Evolutionary conservation across 202 grass and related monocot genomes (phyloP).

Genomic region (Cymbopogon flexuosus): DNA sequence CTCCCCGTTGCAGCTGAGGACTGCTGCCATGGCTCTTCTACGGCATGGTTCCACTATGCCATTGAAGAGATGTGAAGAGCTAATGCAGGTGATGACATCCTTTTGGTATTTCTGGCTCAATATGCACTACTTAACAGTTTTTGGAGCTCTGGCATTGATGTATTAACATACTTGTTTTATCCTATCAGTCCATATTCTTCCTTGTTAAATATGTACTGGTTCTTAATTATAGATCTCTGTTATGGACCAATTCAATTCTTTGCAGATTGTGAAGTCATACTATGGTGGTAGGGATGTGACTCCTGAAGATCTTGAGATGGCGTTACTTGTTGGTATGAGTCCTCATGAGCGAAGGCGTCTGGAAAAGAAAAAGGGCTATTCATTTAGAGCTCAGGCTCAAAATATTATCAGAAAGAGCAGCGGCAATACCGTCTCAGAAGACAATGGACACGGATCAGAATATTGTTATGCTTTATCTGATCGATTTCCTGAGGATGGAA

Average conservation of each 20-base stretch:
- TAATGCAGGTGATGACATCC: conserved; percentile 55
- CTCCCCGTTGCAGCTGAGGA: conserved; percentile 80
- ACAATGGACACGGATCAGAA: conserved; percentile 32
- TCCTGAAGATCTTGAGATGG: conserved; percentile 69
- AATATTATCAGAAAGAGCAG: conserved; percentile 43
- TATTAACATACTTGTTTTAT: neutral
- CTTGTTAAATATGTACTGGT: conserved; percentile 12
- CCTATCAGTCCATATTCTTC: neutral
- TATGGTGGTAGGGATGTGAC: conserved; percentile 78
- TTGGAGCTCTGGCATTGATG: neutral
- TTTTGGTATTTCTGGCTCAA: conserved; percentile 22
- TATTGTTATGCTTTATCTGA: conserved; percentile 27
- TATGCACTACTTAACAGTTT: conserved; percentile 9
- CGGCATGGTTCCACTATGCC: conserved; percentile 89
- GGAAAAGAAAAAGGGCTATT: conserved; percentile 76
- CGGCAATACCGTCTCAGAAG: conserved; percentile 24
- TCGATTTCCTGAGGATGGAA: conserved; percentile 22
- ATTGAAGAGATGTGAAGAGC: conserved; percentile 54
- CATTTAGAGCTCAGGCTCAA: conserved; percentile 47
- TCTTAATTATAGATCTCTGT: neutral
- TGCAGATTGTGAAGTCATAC: conserved; percentile 77
- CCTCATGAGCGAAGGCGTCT: conserved; percentile 69
- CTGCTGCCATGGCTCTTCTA: conserved; percentile 95
- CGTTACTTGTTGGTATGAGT: conserved; percentile 82
- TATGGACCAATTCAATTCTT: neutral